Base-by-base conservation (phyloP, 2,329 filamentous ascomycete genomes). In the Cladophialophora bantiana region DNA sequence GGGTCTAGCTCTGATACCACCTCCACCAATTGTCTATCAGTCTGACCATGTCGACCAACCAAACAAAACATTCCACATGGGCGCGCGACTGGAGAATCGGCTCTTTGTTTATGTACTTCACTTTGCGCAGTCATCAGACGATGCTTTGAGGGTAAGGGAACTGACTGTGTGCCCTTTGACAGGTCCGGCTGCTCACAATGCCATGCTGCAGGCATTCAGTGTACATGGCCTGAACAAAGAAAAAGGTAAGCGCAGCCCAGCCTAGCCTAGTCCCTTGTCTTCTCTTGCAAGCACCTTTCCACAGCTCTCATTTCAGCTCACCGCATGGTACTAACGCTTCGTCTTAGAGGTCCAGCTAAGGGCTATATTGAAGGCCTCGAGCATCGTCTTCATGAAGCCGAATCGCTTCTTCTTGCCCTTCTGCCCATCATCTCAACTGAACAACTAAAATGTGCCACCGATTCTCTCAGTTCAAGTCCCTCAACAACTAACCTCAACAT, bases 341-440 rank as follows among this genome's bases (percentile, higher is more conserved):
- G 2, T 13, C 32, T 32, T 42, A 82, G 81, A 59, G 81, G 81
- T 1, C 81, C 81, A 6, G 77, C 80, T n/a, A 83, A 82, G 67
- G 81, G 81, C 7, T 82, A 83, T 59, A 76, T 79, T 18, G 81
- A 82, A 71, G 77, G 78, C 15, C 69, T 83, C 18, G 80, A 82
- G 55, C 74, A 79, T 31, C 76, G 81, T 42, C 75, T 83, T 0
- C 75, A 77, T 53, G 77, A 80, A 55, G 81, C 80, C 0, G 81
- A 83, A 66, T 74, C 69, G 1, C 74, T 78, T 13, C 72, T 83
- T 12, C 65, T 83, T 7, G 76, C 73, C 20, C 63, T 82, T 7
- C 73, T 81, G 3, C 73, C 77, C 13, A 72, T 77, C 2, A 66
- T 78, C 31, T 72, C 76, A 1, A 70, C 77, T 40, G 61, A 73